Base-by-base conservation (phyloP, 2,329 filamentous ascomycete genomes). In the Trichoderma brevicompactum region DNA sequence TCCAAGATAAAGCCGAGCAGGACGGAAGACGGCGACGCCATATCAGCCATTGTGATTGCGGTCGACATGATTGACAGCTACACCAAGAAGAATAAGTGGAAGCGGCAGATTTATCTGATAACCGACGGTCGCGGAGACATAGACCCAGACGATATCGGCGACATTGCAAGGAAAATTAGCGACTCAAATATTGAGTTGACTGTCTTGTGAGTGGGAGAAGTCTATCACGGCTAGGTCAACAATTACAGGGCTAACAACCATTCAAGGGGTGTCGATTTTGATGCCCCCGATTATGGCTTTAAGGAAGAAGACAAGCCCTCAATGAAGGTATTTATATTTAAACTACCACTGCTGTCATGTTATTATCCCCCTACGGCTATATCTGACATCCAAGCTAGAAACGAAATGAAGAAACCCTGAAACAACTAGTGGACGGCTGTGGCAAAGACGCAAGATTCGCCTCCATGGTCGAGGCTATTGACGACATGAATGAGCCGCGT, bases 221-320 rank as follows among this genome's bases (percentile, higher is more conserved):
- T 48, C 23, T 17, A 4, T 34, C 7, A 15, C 13, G 34, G 23
- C 23, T 5, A 28, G 23, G 23, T 28, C 17, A 36, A 3, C 12
- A 32, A 4, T 13, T 13, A n/a, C 23, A 3, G 10, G 23, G 50
- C 50, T 64, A 34, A 64, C 43, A n/a, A n/a, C 6, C 12, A 28
- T 15, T 13, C 13, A 48, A 94, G 90, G 62, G 95, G 95, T 13
- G 87, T 96, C 17, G 95, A 99, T 75, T 98, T 99, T 76, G 93
- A 99, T 74, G 93, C 97, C 75, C 75, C 87, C 1, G 93, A 96
- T 2, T 97, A 90, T 73, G 94, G 94, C 48, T 91, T 92, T 74
- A 96, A 96, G 76, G 94, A 98, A 78, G 93, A 97, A 75, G 86
- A 91, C 69, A 99, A 99, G 75, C 80, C 89, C 17, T 69, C 75